Percentiles rank a stretch among this genome's conserved stretches.
Conservation (phyloP, 1,284 basidiomycete genomes). For the Rhodotorula sp. region DNA sequence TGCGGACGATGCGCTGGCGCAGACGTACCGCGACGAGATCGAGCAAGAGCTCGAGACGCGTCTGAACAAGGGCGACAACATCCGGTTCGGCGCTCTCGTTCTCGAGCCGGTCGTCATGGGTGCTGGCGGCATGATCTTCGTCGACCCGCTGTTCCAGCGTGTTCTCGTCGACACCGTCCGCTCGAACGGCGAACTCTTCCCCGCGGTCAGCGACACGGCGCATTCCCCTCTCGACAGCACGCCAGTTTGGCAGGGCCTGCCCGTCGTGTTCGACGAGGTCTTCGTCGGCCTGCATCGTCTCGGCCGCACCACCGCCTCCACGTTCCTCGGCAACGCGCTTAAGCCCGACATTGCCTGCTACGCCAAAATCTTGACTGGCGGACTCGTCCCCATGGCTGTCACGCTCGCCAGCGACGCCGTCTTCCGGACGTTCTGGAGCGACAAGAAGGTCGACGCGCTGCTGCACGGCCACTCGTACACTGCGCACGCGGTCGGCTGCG, state of each 20-base stretch:
- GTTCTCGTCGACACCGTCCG: slow-evolving; percentile 81
- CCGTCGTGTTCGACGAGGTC: slow-evolving; percentile 95
- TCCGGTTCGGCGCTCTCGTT: slow-evolving; percentile 68
- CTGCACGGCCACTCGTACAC: slow-evolving; percentile 96
- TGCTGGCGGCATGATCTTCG: slow-evolving; percentile 95
- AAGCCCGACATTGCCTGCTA: slow-evolving; percentile 83
- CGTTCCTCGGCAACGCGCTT: slow-evolving; percentile 63
- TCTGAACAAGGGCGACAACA: slow-evolving; percentile 45
- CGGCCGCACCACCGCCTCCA: slow-evolving; percentile 67
- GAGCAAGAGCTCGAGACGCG: slow-evolving; percentile 12
- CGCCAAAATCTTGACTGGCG: slow-evolving; percentile 93
- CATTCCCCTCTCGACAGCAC: slow-evolving; percentile 12
- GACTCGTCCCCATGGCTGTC: slow-evolving; percentile 80
- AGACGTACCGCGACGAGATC: slow-evolving; percentile 68
- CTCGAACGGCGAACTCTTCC: slow-evolving; percentile 55
- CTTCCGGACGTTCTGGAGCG: slow-evolving; percentile 75
- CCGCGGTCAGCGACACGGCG: slow-evolving; percentile 24
- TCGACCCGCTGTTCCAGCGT: slow-evolving; percentile 94
- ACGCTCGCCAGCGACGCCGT: slow-evolving; percentile 79
- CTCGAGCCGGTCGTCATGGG: slow-evolving; percentile 93
- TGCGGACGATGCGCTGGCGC: slow-evolving; percentile 60
- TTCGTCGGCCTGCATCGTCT: slow-evolving; percentile 89
- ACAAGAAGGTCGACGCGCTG: slow-evolving; percentile 77
- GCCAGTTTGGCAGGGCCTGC: slow-evolving; percentile 68
- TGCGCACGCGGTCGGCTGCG: slow-evolving; percentile 86